A percentile compares a stretch with the other conserved stretches of the same genome.
phyloP scores from a whole-genome alignment of 371 early-diverging fungal genomes.

The Mucor indicus region DNA sequence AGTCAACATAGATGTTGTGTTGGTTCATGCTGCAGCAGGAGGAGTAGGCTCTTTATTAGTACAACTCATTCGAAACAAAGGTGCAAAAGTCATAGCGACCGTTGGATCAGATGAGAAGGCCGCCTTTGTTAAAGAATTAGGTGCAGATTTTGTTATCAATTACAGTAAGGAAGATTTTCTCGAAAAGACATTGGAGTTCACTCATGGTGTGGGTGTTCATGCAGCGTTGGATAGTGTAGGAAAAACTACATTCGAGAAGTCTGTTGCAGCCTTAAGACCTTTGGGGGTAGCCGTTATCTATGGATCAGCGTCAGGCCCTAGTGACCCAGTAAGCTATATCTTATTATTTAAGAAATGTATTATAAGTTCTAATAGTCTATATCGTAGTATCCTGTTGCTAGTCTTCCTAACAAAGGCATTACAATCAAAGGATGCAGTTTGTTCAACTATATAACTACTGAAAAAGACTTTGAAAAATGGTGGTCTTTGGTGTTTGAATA shows the following conservation, averaged over 20 bases:
- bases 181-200: slow-evolving; percentile 72
- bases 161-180: slow-evolving; percentile 68
- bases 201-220: slow-evolving; percentile 75
- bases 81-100: slow-evolving; percentile 92
- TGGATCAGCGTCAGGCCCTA: slow-evolving; percentile 90
- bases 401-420: slow-evolving; percentile 67
- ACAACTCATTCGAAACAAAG: slow-evolving; percentile 72
- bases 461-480: slow-evolving; percentile 68
- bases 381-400: no score
- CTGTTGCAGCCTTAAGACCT: slow-evolving; percentile 64
- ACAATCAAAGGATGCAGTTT: slow-evolving; percentile 76
- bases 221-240: slow-evolving; percentile 95
- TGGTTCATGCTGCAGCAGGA: slow-evolving; percentile 92
- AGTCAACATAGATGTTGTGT: no score
- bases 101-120: slow-evolving; percentile 82
- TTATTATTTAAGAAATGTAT: no score
- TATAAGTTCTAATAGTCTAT: no score
- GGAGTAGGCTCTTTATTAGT: slow-evolving; percentile 81
- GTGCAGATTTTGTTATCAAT: slow-evolving; percentile 77
- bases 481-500: slow-evolving; percentile 59
- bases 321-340: slow-evolving; percentile 69
- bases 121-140: slow-evolving; percentile 62
- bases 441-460: slow-evolving; percentile 67
- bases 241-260: slow-evolving; percentile 78
- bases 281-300: slow-evolving; percentile 83